Conservation (phyloP, 306 rosid genomes). For the Erythrophleum fordii region DNA sequence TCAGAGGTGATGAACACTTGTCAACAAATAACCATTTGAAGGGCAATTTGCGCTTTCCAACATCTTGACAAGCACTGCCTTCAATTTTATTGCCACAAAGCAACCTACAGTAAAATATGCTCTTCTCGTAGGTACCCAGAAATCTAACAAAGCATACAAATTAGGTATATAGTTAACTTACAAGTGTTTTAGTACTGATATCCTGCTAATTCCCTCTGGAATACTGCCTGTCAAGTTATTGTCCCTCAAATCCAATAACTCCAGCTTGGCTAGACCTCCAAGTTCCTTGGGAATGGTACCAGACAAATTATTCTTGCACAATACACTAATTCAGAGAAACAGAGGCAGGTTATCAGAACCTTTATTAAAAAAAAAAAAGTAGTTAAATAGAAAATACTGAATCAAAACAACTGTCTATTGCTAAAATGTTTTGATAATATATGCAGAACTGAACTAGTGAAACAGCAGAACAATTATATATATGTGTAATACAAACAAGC, state of each 20-base stretch:
- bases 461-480: background rate
- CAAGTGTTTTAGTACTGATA: slow-evolving; percentile 59
- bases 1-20: slow-evolving; percentile 39
- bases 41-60: slow-evolving; percentile 43
- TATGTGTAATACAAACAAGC: background rate
- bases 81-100: slow-evolving; percentile 65
- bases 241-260: slow-evolving; percentile 74
- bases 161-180: slow-evolving; percentile 51
- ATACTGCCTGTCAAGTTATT: slow-evolving; percentile 69
- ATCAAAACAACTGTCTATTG: slow-evolving; percentile 9
- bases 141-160: slow-evolving; percentile 19
- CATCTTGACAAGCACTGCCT: slow-evolving; percentile 50
- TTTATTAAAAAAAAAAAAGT: background rate
- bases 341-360: slow-evolving; percentile 32
- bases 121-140: slow-evolving; percentile 30
- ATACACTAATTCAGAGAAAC: slow-evolving; percentile 54
- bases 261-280: slow-evolving; percentile 63
- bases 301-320: slow-evolving; percentile 69
- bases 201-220: slow-evolving; percentile 59
- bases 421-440: background rate
- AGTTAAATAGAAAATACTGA: slow-evolving; percentile 15
- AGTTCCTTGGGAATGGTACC: slow-evolving; percentile 81
- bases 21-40: slow-evolving; percentile 52
- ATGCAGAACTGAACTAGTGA: background rate
- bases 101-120: slow-evolving; percentile 53